Conservation (phyloP, 352 stramenopile species). For the Phytophthora palmivora region DNA sequence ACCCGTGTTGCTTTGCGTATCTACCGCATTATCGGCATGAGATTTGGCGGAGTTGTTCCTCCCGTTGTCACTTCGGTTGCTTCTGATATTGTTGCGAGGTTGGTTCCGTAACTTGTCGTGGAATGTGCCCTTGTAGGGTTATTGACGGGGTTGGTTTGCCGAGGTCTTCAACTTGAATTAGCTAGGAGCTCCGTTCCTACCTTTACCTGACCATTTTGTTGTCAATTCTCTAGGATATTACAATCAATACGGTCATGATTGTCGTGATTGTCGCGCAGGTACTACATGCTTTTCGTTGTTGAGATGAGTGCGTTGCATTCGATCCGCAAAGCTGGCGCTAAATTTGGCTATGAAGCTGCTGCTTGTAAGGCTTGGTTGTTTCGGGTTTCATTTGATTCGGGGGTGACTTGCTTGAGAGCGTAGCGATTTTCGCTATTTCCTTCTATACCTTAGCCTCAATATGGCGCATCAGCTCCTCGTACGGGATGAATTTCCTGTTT, state of each 20-base stretch:
- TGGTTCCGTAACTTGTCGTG: no score
- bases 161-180: constrained; percentile 14
- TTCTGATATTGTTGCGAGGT: no score
- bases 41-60: no score
- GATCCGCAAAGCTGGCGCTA: not conserved
- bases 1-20: no score
- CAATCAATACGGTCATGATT: constrained; percentile 21
- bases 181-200: constrained; percentile 13
- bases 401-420: constrained; percentile 3
- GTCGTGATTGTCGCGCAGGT: constrained; percentile 17
- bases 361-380: constrained; percentile 13
- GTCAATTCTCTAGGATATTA: constrained; percentile 13
- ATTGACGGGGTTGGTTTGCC: not conserved
- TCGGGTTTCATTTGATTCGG: constrained; percentile 8
- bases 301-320: constrained; percentile 1
- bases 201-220: constrained; percentile 19
- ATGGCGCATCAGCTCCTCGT: not conserved
- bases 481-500: not conserved
- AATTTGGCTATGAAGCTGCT: not conserved
- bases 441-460: constrained; percentile 15
- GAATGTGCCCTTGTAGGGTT: constrained; percentile 5
- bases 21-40: no score
- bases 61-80: no score
- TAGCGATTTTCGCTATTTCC: constrained; percentile 15
- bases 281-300: constrained; percentile 9